Evolutionary conservation across 768 basidiomycete genomes (phyloP).

Genomic region (Agrocybe pediades): DNA sequence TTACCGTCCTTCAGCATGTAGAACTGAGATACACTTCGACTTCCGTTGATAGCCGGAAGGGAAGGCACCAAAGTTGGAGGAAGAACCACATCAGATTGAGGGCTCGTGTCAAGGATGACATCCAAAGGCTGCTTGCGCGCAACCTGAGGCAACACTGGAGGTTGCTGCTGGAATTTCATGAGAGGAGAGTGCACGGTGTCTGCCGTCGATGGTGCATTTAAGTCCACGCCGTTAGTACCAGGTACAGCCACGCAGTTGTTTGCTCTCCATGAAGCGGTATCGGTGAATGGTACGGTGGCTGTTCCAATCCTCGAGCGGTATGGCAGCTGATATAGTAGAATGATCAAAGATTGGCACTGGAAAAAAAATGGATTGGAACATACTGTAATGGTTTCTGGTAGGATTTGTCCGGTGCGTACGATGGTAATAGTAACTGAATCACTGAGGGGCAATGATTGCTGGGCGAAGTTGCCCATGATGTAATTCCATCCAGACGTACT

Average conservation of each 20-base stretch:
- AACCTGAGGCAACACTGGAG: conserved; percentile 29
- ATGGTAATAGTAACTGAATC: conserved; percentile 51
- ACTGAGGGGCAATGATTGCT: conserved; percentile 51
- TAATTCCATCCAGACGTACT: conserved; percentile 41
- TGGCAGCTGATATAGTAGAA: conserved; percentile 41
- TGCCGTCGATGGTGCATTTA: conserved; percentile 24
- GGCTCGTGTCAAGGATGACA: conserved; percentile 50
- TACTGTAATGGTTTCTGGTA: conserved; percentile 47
- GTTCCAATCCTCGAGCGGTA: conserved; percentile 57
- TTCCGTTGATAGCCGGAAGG: conserved; percentile 41
- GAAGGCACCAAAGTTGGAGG: conserved; percentile 40
- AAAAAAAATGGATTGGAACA: conserved; percentile 11
- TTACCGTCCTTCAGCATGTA: conserved; percentile 52
- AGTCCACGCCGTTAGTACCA: conserved; percentile 51
- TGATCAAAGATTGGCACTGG: background rate
- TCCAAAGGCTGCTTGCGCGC: conserved; percentile 42
- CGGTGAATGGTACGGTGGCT: conserved; percentile 44
- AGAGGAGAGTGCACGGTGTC: conserved; percentile 26
- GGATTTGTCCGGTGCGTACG: conserved; percentile 35
- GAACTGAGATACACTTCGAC: conserved; percentile 54
- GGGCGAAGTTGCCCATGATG: conserved; percentile 56
- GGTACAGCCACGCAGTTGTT: conserved; percentile 53
- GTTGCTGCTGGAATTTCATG: conserved; percentile 42
- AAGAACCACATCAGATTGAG: conserved; percentile 45
- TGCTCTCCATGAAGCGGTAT: conserved; percentile 49